Evolutionary conservation across 495 filamentous ascomycete genomes (phyloP), one percentile per base, ranked within the genome.

Genomic region (Penicillium lagena): DNA sequence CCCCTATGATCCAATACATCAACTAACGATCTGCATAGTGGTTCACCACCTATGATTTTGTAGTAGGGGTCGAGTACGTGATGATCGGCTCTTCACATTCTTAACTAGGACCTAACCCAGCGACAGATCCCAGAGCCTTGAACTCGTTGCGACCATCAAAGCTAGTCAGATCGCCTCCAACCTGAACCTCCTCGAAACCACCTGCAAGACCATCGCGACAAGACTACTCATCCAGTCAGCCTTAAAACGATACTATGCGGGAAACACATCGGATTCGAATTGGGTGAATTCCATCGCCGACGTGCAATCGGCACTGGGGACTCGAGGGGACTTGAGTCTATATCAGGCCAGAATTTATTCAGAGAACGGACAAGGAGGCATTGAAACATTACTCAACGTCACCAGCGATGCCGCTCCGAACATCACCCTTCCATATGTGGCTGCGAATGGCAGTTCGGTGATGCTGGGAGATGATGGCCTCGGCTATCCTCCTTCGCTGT

Each of bases 141-240:
- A 83, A 27, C 76, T 95, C 39, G 87, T 87, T 2, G 90, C 90
- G 12, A 86, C 83, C 10, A 78, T 95, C 58, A 95, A 95, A 62
- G 82, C 89, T 22, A 79, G 84, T 14, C 83, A 90, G 56, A 74
- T 96, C 31, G 66, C 81, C n/a, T 81, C 83, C 39, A 84, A 84
- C 56, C 74, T 94, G 22, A 70, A 83, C 30, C 72, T 91, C 34
- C 78, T 90, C 46, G 80, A 89, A 63, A 77, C 83, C 4, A 80
- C 76, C 29, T 84, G 82, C 51, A 67, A 73, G 35, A 78, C 80
- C 43, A 81, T 87, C 39, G 63, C 81, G 11, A 86, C 86, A 1
- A 73, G 88, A 41, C 54, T 90, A 8, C 52, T 86, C 12, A 64
- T 90, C 2, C 87, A 91, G 49, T 49, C 63, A 17, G 72, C 79